These are phyloP conservation scores for Cadophora gregata DNA, from an alignment of 2,329 filamentous ascomycete species.

Conservation along the genomic window DNA sequence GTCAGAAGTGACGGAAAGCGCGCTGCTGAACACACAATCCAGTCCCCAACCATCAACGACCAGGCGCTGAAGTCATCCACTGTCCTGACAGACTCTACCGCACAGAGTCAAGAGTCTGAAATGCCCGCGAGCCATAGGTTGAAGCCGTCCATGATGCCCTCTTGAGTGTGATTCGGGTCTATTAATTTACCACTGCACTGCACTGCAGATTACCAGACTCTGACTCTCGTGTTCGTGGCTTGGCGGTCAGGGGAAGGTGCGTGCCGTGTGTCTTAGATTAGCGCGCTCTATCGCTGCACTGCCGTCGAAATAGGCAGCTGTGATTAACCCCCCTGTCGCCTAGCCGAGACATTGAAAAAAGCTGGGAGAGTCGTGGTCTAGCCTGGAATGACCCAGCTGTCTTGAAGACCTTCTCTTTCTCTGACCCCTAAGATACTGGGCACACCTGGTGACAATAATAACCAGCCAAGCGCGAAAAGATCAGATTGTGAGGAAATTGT, in stretches of 20 bases:
- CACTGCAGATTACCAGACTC: neutral
- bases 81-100: neutral
- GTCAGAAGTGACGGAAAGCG: neutral
- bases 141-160: neutral
- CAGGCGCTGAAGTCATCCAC: neutral
- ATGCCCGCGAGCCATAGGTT: neutral
- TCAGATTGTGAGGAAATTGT: slow-evolving; percentile 2
- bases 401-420: neutral
- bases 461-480: neutral
- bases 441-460: neutral
- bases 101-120: neutral
- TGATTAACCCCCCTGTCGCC: neutral
- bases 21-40: neutral
- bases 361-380: neutral
- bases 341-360: slow-evolving; percentile 7
- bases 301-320: slow-evolving; percentile 9
- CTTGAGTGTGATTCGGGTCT: neutral
- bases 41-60: neutral
- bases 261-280: slow-evolving; percentile 1
- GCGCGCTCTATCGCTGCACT: neutral
- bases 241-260: slow-evolving; percentile 8
- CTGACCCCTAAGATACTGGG: neutral
- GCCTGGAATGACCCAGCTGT: neutral
- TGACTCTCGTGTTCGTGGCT: slow-evolving; percentile 2
- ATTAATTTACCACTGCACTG: too few species aligned